phyloP scores from a whole-genome alignment of 345 rosid species.

The Aquilaria yunnanensis region DNA sequence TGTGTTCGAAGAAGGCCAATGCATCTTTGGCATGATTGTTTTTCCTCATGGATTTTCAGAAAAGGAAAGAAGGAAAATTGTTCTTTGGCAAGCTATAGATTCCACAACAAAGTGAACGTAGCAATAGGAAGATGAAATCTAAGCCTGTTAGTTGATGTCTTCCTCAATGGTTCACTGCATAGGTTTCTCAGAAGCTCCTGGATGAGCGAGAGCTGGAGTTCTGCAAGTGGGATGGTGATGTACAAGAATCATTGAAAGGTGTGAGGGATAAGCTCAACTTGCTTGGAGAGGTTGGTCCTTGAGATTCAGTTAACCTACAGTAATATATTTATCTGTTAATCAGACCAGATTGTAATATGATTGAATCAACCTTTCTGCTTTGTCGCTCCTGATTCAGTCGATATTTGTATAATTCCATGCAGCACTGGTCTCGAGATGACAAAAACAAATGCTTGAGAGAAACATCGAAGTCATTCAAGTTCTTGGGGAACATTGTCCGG shows the following conservation, averaged over 20 bases:
- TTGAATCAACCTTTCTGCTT: too few relatives aligned
- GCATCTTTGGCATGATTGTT: too few relatives aligned
- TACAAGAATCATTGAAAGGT: conserved; percentile 46
- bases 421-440: conserved; percentile 84
- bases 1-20: too few relatives aligned
- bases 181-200: conserved; percentile 70
- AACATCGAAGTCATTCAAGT: conserved; percentile 64
- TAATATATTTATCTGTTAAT: neutral
- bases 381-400: neutral
- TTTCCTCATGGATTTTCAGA: too few relatives aligned
- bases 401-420: conserved; percentile 16
- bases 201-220: conserved; percentile 73
- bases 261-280: conserved; percentile 73
- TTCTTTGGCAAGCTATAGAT: too few relatives aligned
- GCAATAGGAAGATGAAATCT: neutral
- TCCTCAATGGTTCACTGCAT: neutral
- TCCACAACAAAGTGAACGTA: too few relatives aligned
- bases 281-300: conserved; percentile 67
- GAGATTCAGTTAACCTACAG: conserved; percentile 6
- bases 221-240: conserved; percentile 60
- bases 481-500: conserved; percentile 78
- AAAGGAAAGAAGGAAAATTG: too few relatives aligned
- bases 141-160: neutral
- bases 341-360: too few relatives aligned
- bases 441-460: conserved; percentile 83